These are phyloP conservation scores for Aspergillus sp. DNA, from an alignment of 2,329 filamentous ascomycete species.

Conservation along the genomic window DNA sequence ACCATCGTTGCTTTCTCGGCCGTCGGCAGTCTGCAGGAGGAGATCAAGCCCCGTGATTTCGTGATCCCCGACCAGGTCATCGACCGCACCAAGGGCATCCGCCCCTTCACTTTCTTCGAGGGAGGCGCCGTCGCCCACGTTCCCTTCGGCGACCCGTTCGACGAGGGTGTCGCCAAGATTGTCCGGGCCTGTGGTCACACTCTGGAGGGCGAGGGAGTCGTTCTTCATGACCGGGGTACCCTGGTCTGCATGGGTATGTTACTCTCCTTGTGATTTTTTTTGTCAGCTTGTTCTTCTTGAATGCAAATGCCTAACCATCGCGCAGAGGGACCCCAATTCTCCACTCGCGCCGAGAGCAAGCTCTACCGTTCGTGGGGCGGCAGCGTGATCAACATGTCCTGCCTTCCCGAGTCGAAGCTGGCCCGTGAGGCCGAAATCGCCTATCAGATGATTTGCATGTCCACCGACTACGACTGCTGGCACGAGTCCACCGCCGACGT, in stretches of 20 bases:
- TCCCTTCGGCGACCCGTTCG: constrained; percentile 94
- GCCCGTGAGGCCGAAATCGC: constrained; percentile 93
- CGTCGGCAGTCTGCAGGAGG: constrained; percentile 87
- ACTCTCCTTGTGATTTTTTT: not conserved
- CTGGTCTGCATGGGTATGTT: constrained; percentile 85
- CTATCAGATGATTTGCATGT: constrained; percentile 99
- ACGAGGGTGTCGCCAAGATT: constrained; percentile 71
- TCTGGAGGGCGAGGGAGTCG: constrained; percentile 80
- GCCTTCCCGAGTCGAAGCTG: constrained; percentile 91
- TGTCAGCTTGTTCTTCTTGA: not conserved
- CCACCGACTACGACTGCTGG: constrained; percentile 99
- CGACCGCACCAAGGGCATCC: constrained; percentile 91
- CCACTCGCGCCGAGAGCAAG: constrained; percentile 90
- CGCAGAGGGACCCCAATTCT: constrained; percentile 94
- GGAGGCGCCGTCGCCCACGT: constrained; percentile 86
- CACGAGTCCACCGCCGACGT: constrained; percentile 74
- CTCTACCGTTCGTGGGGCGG: constrained; percentile 95
- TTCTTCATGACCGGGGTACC: constrained; percentile 78
- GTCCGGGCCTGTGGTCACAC: constrained; percentile 74
- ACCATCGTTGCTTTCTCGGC: constrained; percentile 93
- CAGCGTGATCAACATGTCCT: constrained; percentile 97
- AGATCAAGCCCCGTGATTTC: constrained; percentile 94
- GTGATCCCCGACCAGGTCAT: constrained; percentile 95
- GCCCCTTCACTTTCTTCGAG: constrained; percentile 91
- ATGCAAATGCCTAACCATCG: constrained; percentile 1